Conservation (phyloP, 108 stramenopile genomes). For the Asterionellopsis glacialis region DNA sequence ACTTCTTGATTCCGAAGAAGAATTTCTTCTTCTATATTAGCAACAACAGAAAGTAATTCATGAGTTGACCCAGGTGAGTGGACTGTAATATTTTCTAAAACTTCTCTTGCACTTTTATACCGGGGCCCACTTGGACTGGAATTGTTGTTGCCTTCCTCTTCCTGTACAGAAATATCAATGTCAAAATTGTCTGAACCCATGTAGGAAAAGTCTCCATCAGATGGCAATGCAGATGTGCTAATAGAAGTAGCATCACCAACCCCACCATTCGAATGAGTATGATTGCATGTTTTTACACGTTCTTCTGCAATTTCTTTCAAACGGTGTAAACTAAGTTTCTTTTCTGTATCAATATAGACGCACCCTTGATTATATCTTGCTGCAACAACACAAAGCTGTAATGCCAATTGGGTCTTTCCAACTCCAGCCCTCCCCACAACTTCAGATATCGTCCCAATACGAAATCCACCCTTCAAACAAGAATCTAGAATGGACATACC, state of each 20-base stretch:
- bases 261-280: background rate
- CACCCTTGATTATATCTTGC: constrained; percentile 50
- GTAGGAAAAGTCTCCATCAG: background rate
- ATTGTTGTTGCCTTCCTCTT: background rate
- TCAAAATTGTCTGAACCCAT: background rate
- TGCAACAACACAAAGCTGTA: constrained; percentile 66
- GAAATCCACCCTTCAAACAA: constrained; percentile 56
- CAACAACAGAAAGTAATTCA: constrained; percentile 48
- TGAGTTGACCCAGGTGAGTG: constrained; percentile 41
- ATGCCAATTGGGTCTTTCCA: constrained; percentile 77
- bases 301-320: constrained; percentile 54
- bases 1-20: constrained; percentile 44
- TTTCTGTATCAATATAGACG: constrained; percentile 81
- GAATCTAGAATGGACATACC: constrained; percentile 54
- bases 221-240: background rate
- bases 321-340: constrained; percentile 59
- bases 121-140: background rate
- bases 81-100: constrained; percentile 66
- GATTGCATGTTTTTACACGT: background rate
- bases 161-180: background rate
- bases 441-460: constrained; percentile 61
- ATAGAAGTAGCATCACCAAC: background rate
- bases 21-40: constrained; percentile 55
- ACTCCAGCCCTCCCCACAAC: constrained; percentile 67
- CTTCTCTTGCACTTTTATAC: constrained; percentile 21